Evolutionary conservation across 306 rosid genomes (phyloP), one percentile per base, ranked within the genome.

Genomic region (Bauhinia variegata): DNA sequence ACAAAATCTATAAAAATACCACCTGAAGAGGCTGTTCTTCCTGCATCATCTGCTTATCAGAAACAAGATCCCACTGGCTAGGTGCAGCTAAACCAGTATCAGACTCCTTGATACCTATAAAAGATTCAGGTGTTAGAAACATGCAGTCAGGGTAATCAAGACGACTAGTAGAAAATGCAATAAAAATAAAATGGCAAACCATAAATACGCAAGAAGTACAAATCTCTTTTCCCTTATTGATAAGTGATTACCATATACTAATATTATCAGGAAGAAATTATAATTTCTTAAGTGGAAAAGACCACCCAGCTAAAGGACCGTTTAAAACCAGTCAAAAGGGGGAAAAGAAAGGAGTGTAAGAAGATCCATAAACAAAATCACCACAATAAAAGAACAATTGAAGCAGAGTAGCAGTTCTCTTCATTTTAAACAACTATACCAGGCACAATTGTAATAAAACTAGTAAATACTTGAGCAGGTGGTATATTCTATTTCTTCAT

Each of bases 11-110:
- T 5, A 33, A 47, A 70, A 63, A 11, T 18, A 50, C 28, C 46
- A 90, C 99, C 95, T 95, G 99, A 73, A 95, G 97, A 52, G 99
- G 99, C 75, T 95, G 97, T 88, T 95, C 99, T 78, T 95, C 99
- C 79, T 95, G 99, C 99, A 95, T 95, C 99, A 95, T 90, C 58
- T 95, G 99, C 86, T 95, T 95, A 77, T 95, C 99, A 34, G 99
- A 95, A 60, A 95, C 97, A 72, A 91, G 99, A 87, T 95, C 99
- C 96, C 97, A 95, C 74, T 95, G 99, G 78, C 99, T 95, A 46
- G 99, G 99, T 52, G 97, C 99, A 71, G 97, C 99, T 72, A 95
- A 73, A 31, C 99, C 99, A 81, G 99, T 95, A 78, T 95, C 99
- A 61, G 99, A 95, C 79, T 95, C 99, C 82, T 95, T 95, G 60